phyloP scores from a whole-genome alignment of 805 yeast genomes.

The Sugiyamaella chiloensis region DNA sequence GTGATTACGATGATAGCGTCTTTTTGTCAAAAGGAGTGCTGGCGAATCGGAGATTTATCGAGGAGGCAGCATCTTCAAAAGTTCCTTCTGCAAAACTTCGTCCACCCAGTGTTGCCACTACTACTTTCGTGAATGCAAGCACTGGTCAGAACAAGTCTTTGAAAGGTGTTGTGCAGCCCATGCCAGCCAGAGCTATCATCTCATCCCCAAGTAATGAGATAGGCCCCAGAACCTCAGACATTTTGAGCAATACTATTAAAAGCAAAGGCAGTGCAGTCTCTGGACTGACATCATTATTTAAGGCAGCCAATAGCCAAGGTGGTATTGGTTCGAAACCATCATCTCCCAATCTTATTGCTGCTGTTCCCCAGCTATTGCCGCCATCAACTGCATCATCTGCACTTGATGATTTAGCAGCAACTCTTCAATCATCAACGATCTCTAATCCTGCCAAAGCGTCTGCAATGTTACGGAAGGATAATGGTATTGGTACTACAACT shows the following conservation, averaged over 20 bases:
- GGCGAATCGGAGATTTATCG: conserved; percentile 23
- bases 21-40: conserved; percentile 38
- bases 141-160: not conserved
- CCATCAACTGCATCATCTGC: not conserved
- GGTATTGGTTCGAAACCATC: not conserved
- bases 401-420: not conserved
- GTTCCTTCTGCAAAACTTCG: conserved; percentile 30
- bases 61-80: conserved; percentile 25
- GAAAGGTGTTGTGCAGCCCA: conserved; percentile 19
- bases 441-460: not conserved
- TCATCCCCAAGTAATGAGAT: conserved; percentile 16
- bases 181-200: conserved; percentile 22
- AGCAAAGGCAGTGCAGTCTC: not conserved
- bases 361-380: not conserved
- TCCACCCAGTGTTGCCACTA: conserved; percentile 14
- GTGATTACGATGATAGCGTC: conserved; percentile 57
- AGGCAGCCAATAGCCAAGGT: conserved; percentile 12
- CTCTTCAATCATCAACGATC: not conserved
- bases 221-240: conserved; percentile 6
- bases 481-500: too few relatives aligned
- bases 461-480: too few relatives aligned
- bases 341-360: conserved; percentile 5
- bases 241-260: conserved; percentile 11
- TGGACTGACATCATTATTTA: conserved; percentile 2
- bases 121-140: not conserved